These are phyloP conservation scores for Simplicillium sp. DNA, from an alignment of 2,329 filamentous ascomycete species.

Conservation along the genomic window DNA sequence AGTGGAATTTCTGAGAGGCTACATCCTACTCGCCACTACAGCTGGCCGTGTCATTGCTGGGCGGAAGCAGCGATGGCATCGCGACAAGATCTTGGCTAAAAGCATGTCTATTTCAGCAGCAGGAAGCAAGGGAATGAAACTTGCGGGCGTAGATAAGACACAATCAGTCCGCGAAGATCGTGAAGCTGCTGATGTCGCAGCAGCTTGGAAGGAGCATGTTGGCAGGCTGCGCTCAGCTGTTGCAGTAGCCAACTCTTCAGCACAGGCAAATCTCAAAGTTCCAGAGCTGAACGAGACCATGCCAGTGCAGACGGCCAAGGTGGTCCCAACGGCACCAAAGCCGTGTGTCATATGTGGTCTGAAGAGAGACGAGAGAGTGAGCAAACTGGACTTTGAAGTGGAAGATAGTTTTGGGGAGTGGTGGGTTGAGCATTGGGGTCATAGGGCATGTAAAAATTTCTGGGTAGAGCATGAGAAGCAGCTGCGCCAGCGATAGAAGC, in stretches of 20 bases:
- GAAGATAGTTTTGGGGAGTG: constrained; percentile 94
- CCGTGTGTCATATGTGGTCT: constrained; percentile 80
- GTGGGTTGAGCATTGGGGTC: constrained; percentile 88
- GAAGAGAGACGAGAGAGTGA: constrained; percentile 75
- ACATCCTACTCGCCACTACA: constrained; percentile 54
- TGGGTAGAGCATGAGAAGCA: constrained; percentile 69
- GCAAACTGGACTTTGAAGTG: constrained; percentile 64
- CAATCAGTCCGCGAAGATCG: constrained; percentile 78
- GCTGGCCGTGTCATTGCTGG: constrained; percentile 77
- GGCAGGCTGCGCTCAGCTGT: constrained; percentile 66
- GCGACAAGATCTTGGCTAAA: constrained; percentile 75
- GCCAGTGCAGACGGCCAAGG: constrained; percentile 57
- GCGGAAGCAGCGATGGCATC: constrained; percentile 80
- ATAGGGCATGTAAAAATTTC: constrained; percentile 70
- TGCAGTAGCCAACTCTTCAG: constrained; percentile 53
- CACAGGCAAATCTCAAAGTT: constrained; percentile 42
- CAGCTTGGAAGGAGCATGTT: constrained; percentile 65
- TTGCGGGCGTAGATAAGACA: constrained; percentile 73
- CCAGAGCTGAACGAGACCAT: constrained; percentile 66
- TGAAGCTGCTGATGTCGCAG: constrained; percentile 69
- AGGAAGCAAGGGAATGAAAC: constrained; percentile 80
- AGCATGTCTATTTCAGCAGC: constrained; percentile 79
- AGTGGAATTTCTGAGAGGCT: constrained; percentile 53
- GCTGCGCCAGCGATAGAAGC: constrained; percentile 53
- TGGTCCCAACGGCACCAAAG: constrained; percentile 64